Conservation (phyloP, 1,139 yeast genomes). For the Kurtzmaniella quercitrusa region DNA sequence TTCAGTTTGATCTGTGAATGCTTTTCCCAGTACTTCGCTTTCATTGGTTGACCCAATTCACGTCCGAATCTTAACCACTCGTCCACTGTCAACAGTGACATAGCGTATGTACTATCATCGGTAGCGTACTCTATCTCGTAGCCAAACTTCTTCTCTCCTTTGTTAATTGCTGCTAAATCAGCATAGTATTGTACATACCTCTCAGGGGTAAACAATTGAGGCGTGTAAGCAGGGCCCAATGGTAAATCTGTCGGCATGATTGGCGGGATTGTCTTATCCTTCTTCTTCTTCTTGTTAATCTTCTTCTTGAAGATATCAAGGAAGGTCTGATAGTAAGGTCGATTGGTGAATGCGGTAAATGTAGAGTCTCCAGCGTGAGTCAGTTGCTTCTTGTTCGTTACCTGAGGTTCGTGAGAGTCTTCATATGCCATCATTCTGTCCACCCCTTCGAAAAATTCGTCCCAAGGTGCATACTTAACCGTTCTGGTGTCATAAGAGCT, state of each 20-base stretch:
- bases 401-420: slow-evolving; percentile 16
- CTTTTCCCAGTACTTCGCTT: slow-evolving; percentile 8
- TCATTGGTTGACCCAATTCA: slow-evolving; percentile 41
- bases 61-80: slow-evolving; percentile 60
- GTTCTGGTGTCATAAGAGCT: slow-evolving; percentile 11
- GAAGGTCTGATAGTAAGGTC: slow-evolving; percentile 1
- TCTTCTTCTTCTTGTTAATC: slow-evolving; percentile 26
- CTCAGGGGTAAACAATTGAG: slow-evolving; percentile 69
- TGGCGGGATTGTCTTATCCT: slow-evolving; percentile 66
- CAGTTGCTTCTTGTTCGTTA: slow-evolving; percentile 8
- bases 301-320: slow-evolving; percentile 10
- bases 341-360: background rate
- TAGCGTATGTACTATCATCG: slow-evolving; percentile 48
- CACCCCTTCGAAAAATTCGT: slow-evolving; percentile 46
- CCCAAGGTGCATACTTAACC: slow-evolving; percentile 44
- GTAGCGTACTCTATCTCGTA: slow-evolving; percentile 70
- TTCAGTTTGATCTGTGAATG: slow-evolving; percentile 6
- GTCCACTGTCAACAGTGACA: slow-evolving; percentile 53
- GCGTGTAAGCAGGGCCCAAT: slow-evolving; percentile 72
- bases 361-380: background rate
- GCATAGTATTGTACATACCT: slow-evolving; percentile 69
- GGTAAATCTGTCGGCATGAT: slow-evolving; percentile 50
- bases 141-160: slow-evolving; percentile 44
- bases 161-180: slow-evolving; percentile 52
- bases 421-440: slow-evolving; percentile 26